Base-by-base conservation (phyloP, 768 basidiomycete species). In the Rhizopogon sp. region DNA sequence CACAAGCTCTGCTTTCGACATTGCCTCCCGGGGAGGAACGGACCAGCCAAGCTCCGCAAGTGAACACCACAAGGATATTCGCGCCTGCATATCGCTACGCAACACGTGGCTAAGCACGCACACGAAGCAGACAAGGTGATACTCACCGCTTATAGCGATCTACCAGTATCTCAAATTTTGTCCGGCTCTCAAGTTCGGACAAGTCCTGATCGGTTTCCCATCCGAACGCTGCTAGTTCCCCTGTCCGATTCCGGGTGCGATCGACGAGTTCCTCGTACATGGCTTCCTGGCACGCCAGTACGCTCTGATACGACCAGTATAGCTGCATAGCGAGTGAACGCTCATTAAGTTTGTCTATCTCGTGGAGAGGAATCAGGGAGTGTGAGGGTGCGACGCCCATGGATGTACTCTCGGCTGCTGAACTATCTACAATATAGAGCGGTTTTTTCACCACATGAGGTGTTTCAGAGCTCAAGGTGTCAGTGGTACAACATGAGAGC, bases 261-360 rank as follows among this genome's bases (percentile, higher is more conserved):
- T 84, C 80, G 59, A 79, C 78, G 47, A 88, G 73, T 53, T 86
- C 85, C 57, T 87, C 86, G 85, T 86, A 88, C 84, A 88, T 86
- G 29, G 84, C 80, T 62, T 88, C 87, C 65, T 84, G 80, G 59
- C 83, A 85, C 11, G 83, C 84, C 11, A 86, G 65, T 7, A 88
- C 81, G 17, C 70, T 67, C 59, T 82, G 79, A 57, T 80, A 87
- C n/a, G 81, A 79, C 57, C 77, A 74, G 61, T 85, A 82, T 3
- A 88, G 75, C 54, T 88, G 86, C 83, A 88, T 85, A 0, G 85
- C 84, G 29, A 86, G 74, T 2, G 83, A 83, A 43, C 83, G 77
- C 52, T 85, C 81, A 56, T 71, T 82, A 58, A 86, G 64, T 28
- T 66, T 66, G 53, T 70, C 69, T 5, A 85, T 68, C 52, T 74